A percentile compares a stretch with the other conserved stretches of the same genome.
phyloP scores from a whole-genome alignment of 108 stramenopile species.

The Ochromonas danica region DNA sequence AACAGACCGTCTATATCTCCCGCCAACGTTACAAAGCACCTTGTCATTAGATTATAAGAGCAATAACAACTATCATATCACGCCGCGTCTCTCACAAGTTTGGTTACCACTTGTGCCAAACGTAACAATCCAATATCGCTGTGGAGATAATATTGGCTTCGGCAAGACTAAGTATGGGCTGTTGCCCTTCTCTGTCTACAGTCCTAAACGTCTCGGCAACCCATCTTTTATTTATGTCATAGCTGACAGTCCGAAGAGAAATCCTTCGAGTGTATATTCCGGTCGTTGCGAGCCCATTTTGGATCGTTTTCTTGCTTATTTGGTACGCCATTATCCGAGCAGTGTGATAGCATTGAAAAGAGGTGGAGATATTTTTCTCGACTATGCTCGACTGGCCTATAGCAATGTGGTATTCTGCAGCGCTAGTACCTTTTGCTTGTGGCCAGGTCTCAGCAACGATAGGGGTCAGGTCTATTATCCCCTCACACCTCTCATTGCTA shows the following conservation, averaged over 20 bases:
- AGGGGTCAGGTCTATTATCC: background rate
- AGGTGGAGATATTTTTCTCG: background rate
- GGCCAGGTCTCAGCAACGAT: background rate
- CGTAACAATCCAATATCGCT: constrained; percentile 20
- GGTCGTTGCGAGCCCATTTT: background rate
- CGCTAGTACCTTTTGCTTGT: constrained; percentile 7
- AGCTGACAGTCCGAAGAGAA: background rate
- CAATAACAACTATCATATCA: background rate
- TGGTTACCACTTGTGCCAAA: background rate
- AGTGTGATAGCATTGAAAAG: background rate
- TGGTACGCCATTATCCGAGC: background rate
- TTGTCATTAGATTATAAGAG: background rate
- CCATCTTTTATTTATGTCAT: constrained; percentile 4
- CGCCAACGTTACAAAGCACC: background rate
- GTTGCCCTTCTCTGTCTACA: constrained; percentile 7
- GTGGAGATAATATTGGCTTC: constrained; percentile 13
- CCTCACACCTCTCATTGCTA: background rate
- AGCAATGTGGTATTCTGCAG: background rate
- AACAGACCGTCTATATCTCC: background rate
- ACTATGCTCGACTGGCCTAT: background rate
- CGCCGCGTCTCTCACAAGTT: background rate
- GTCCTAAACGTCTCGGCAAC: background rate
- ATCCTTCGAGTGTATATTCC: background rate
- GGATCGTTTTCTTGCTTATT: background rate
- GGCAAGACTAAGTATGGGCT: constrained; percentile 20